phyloP scores from a whole-genome alignment of 345 rosid genomes.

The Stellera chamaejasme region DNA sequence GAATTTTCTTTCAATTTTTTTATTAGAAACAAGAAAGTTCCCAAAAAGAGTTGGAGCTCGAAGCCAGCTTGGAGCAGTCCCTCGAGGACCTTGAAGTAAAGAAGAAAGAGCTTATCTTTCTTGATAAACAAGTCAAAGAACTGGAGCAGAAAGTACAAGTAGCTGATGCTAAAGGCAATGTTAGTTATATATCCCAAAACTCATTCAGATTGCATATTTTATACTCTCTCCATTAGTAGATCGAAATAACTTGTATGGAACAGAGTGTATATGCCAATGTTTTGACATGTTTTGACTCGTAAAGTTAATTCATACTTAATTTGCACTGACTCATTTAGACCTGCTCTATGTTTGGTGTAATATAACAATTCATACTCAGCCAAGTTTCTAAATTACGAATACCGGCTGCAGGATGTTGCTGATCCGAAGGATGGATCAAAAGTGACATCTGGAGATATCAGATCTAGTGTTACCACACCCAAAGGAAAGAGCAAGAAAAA shows the following conservation, averaged over 20 bases:
- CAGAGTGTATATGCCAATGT: too few relatives aligned
- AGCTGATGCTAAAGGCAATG: constrained; percentile 59
- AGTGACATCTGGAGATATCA: constrained; percentile 72
- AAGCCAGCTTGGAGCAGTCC: too few relatives aligned
- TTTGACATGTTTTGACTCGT: too few relatives aligned
- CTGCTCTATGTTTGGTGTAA: too few relatives aligned
- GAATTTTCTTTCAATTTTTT: neutral
- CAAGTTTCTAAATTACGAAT: constrained; percentile 4
- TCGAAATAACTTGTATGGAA: too few relatives aligned
- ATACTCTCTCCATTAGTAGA: too few relatives aligned
- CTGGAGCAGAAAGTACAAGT: constrained; percentile 63
- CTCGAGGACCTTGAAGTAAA: too few relatives aligned
- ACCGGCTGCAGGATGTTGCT: constrained; percentile 20
- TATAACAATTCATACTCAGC: too few relatives aligned
- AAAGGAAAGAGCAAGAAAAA: constrained; percentile 79
- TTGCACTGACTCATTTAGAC: neutral
- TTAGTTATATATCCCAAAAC: constrained; percentile 15
- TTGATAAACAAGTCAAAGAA: constrained; percentile 52
- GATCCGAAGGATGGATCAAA: constrained; percentile 29
- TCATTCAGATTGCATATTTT: too few relatives aligned
- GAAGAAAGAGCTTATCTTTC: constrained; percentile 39
- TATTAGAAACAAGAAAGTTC: constrained; percentile 45
- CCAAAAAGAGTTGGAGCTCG: constrained; percentile 35
- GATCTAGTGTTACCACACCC: constrained; percentile 45
- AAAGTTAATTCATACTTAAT: too few relatives aligned